These are phyloP conservation scores for Nakataea oryzae DNA, from an alignment of 2,329 filamentous ascomycete species.

Conservation along the genomic window DNA sequence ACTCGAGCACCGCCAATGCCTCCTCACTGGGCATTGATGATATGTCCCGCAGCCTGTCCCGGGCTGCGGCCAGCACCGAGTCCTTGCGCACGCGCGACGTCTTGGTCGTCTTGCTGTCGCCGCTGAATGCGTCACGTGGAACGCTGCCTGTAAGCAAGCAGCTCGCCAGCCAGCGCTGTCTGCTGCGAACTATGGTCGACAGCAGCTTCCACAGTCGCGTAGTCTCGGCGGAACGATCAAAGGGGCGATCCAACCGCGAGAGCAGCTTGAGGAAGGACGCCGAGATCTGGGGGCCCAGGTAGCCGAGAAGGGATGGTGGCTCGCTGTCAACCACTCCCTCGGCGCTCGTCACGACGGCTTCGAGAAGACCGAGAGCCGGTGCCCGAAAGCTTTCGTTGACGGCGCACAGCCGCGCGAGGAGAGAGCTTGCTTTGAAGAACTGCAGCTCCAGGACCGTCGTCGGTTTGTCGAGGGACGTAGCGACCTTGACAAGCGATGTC, in stretches of 20 bases:
- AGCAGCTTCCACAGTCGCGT: slow-evolving; percentile 75
- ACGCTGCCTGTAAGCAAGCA: slow-evolving; percentile 84
- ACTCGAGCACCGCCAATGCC: slow-evolving; percentile 69
- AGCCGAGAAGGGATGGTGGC: slow-evolving; percentile 86
- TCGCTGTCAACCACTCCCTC: slow-evolving; percentile 53
- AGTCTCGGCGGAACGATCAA: slow-evolving; percentile 54
- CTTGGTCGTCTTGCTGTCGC: slow-evolving; percentile 40
- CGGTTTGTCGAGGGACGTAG: slow-evolving; percentile 51
- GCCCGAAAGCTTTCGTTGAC: slow-evolving; percentile 55
- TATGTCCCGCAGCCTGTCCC: slow-evolving; percentile 60
- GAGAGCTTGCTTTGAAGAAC: slow-evolving; percentile 69
- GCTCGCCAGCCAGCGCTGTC: slow-evolving; percentile 93
- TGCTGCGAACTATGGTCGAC: slow-evolving; percentile 73
- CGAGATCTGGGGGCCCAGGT: slow-evolving; percentile 72
- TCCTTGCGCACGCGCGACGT: slow-evolving; percentile 37
- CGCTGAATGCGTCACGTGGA: slow-evolving; percentile 58
- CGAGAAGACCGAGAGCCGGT: slow-evolving; percentile 58
- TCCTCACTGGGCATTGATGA: slow-evolving; percentile 52
- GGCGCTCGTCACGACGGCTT: slow-evolving; percentile 62
- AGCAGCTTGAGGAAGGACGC: slow-evolving; percentile 76
- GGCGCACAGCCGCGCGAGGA: slow-evolving; percentile 68
- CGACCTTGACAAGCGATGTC: slow-evolving; percentile 59
- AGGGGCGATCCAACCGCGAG: slow-evolving; percentile 65
- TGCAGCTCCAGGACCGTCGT: slow-evolving; percentile 62
- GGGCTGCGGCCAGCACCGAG: slow-evolving; percentile 64